Percentiles rank a stretch among this genome's conserved stretches.
phyloP scores from a whole-genome alignment of 1,139 yeast genomes.

The Saccharomyces hybrid region DNA sequence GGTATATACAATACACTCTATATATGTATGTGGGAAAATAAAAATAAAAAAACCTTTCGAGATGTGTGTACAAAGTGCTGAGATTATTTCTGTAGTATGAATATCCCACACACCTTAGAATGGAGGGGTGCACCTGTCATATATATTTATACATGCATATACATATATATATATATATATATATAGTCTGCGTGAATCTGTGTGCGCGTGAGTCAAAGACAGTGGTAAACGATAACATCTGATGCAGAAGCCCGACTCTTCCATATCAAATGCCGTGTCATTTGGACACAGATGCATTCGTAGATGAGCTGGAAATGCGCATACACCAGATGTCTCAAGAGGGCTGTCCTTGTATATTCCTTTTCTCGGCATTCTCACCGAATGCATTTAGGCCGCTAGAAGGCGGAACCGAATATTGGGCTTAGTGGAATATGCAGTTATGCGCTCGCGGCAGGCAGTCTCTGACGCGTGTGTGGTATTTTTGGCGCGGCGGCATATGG shows the following conservation, averaged over 20 bases:
- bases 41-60: neutral
- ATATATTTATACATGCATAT: neutral
- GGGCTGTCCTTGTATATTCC: neutral
- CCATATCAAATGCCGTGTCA: neutral
- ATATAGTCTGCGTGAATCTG: neutral
- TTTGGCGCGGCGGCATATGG: neutral
- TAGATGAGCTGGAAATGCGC: neutral
- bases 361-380: neutral
- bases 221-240: neutral
- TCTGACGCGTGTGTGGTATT: neutral
- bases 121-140: neutral
- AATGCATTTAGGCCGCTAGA: neutral
- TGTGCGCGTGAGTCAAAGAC: neutral
- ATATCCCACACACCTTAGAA: neutral
- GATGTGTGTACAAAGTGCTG: neutral
- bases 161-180: neutral
- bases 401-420: neutral
- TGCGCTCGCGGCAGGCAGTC: neutral
- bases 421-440: neutral
- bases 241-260: neutral
- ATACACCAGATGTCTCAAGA: neutral
- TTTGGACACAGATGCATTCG: neutral
- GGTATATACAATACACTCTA: neutral
- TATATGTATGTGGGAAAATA: neutral
- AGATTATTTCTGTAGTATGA: neutral